Base-by-base conservation (phyloP, 352 stramenopile species). In the Globisporangium nagaii region DNA sequence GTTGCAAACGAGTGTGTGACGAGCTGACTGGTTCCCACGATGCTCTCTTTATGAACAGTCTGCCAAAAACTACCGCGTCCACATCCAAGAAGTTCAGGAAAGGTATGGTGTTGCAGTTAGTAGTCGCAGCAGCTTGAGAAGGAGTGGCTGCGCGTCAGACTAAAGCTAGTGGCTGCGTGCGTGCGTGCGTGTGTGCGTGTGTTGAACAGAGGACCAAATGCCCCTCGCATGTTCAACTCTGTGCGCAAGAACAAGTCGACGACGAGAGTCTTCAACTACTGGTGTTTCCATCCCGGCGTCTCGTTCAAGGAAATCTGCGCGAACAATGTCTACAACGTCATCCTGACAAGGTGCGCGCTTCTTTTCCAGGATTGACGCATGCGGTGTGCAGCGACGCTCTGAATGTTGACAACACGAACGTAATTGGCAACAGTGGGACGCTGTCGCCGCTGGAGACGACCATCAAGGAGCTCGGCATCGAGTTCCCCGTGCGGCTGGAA, bases 251-350 rank as follows among this genome's bases (percentile, higher is more conserved):
- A 71, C 49, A 82, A 86, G n/a, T 44, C 56, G 2, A 84, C 66
- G 22, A 86, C 75, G 8, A 70, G 93, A 35, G 95, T 96, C 17
- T 90, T 99, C 47, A 97, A 96, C 61, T 99, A 98, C 70, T 99
- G 97, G 96, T 99, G 97, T 62, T 98, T 99, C 63, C 93, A 97
- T 51, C 96, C 97, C 10, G 90, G 92, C 9, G 79, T 99, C 1
- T 95, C 96, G 0, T 98, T 99, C 64, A 70, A 93, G 63, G 95
- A 99, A 65, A 88, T 99, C 19, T 83, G 79, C 32, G 75, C 78
- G 32, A 90, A 98, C 35, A 96, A 92, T 51, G 86, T 95, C 31
- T 85, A 93, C 68, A 95, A 93, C 44, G 70, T 95, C 36, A 87
- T 93, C 20, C 60, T 95, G 35, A 95, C 85, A 19, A 95, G 84